A percentile compares a stretch with the other conserved stretches of the same genome.
Evolutionary conservation across 2,329 filamentous ascomycete genomes (phyloP).

Genomic region (Paracoccidioides lutzii): DNA sequence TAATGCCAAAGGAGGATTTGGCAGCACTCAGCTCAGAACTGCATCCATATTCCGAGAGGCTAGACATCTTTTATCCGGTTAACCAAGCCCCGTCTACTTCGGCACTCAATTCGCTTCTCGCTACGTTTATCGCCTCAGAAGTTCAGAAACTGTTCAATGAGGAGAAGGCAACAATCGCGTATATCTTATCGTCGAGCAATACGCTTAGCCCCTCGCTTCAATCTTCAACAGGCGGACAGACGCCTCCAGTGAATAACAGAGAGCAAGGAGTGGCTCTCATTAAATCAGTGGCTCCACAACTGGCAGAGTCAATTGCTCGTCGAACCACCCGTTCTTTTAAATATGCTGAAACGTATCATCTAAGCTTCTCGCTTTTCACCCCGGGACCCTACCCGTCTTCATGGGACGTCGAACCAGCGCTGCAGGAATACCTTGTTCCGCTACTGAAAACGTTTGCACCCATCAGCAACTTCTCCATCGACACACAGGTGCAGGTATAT

Average conservation of each 20-base stretch:
- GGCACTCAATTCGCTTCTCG: slow-evolving; percentile 59
- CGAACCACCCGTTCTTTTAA: slow-evolving; percentile 77
- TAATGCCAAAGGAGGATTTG: slow-evolving; percentile 42
- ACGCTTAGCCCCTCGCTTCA: slow-evolving; percentile 14
- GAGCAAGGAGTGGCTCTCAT: slow-evolving; percentile 22
- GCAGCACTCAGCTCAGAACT: slow-evolving; percentile 48
- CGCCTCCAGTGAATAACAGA: slow-evolving; percentile 17
- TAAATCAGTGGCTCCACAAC: slow-evolving; percentile 30
- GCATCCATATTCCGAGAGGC: slow-evolving; percentile 53
- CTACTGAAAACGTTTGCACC: slow-evolving; percentile 64
- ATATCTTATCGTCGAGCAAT: slow-evolving; percentile 50
- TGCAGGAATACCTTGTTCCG: slow-evolving; percentile 69
- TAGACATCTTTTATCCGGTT: slow-evolving; percentile 66
- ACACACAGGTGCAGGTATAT: slow-evolving; percentile 92
- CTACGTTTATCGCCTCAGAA: slow-evolving; percentile 64
- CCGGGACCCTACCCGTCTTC: slow-evolving; percentile 63
- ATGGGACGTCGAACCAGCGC: slow-evolving; percentile 79
- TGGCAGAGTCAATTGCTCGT: slow-evolving; percentile 46
- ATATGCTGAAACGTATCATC: slow-evolving; percentile 84
- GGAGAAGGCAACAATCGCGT: slow-evolving; percentile 74
- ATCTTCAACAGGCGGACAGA: slow-evolving; percentile 35
- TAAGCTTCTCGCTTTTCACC: slow-evolving; percentile 92
- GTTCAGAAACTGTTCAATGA: slow-evolving; percentile 69
- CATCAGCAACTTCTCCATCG: slow-evolving; percentile 91
- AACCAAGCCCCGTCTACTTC: slow-evolving; percentile 54